Evolutionary conservation across 345 rosid species (phyloP).

Genomic region (Cochlearia excelsa): DNA sequence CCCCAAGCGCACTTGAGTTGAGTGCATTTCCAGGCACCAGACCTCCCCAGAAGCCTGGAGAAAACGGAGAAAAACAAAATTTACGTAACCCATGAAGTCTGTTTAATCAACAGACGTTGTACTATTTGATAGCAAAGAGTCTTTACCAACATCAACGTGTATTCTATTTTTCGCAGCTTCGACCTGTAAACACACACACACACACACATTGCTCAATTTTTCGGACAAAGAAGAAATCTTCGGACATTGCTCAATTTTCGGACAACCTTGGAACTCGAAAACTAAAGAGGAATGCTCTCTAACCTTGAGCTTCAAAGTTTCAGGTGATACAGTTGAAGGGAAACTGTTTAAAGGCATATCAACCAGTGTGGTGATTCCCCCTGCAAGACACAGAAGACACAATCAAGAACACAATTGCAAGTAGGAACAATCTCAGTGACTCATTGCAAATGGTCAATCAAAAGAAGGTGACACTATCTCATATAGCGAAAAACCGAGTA

Average conservation of each 20-base stretch:
- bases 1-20: constrained; percentile 58
- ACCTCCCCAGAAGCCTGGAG: constrained; percentile 97
- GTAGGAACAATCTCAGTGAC: not conserved
- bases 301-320: constrained; percentile 83
- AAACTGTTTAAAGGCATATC: constrained; percentile 89
- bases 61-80: not conserved
- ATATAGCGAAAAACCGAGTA: not conserved
- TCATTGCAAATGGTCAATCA: not conserved
- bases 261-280: not conserved
- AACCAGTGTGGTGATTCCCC: constrained; percentile 80
- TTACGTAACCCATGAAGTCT: not conserved
- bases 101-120: constrained; percentile 22
- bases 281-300: not conserved
- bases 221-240: constrained; percentile 7
- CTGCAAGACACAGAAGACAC: constrained; percentile 34
- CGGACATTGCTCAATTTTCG: too few relatives aligned
- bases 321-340: constrained; percentile 79
- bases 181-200: constrained; percentile 37
- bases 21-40: constrained; percentile 91
- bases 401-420: constrained; percentile 11
- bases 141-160: constrained; percentile 81
- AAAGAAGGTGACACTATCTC: not conserved
- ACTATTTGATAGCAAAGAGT: constrained; percentile 29
- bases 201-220: constrained; percentile 17
- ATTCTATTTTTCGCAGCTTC: constrained; percentile 75